Conservation (phyloP, 345 rosid species). For the Eucalyptus marginata region DNA sequence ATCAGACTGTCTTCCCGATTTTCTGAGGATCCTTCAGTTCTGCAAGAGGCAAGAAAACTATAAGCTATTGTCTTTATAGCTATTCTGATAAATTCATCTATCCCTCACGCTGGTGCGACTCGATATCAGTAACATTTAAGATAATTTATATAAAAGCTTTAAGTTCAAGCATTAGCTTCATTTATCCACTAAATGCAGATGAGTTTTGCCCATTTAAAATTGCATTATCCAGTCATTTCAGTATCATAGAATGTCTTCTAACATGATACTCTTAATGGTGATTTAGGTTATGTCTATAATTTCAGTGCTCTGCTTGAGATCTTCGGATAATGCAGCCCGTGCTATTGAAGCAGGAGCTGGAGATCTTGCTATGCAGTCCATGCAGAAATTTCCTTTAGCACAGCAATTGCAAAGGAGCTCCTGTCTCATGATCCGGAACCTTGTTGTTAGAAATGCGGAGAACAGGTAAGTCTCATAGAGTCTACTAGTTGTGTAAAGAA, state of each 20-base stretch:
- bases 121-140: neutral
- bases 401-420: constrained; percentile 62
- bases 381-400: constrained; percentile 68
- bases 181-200: neutral
- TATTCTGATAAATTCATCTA: neutral
- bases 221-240: neutral
- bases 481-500: neutral
- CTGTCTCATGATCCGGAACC: constrained; percentile 89
- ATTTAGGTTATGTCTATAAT: constrained; percentile 65
- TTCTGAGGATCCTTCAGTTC: constrained; percentile 68
- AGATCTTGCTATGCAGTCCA: constrained; percentile 74
- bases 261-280: neutral
- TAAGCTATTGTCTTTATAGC: neutral
- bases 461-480: constrained; percentile 40
- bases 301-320: constrained; percentile 72
- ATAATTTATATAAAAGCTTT: neutral
- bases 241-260: neutral
- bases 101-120: neutral
- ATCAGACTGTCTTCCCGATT: constrained; percentile 60
- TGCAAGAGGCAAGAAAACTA: constrained; percentile 60
- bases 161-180: neutral
- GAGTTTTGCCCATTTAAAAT: neutral
- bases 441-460: constrained; percentile 71
- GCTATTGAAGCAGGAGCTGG: constrained; percentile 97
- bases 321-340: constrained; percentile 70